Base-by-base conservation (phyloP, 2,329 filamentous ascomycete species). In the Fusarium sp. region DNA sequence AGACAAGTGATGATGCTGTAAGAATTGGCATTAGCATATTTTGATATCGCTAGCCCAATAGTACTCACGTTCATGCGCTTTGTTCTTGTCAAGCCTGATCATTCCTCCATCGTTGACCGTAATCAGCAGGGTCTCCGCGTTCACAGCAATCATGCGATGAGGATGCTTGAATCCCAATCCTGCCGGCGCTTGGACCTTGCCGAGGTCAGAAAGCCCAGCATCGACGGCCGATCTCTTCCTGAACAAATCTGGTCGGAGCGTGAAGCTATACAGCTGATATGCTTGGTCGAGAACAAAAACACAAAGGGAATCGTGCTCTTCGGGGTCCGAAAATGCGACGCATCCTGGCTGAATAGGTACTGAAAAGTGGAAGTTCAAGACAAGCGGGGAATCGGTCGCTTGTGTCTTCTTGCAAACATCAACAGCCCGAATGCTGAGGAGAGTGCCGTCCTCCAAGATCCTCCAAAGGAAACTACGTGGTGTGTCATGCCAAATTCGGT, bases 391-490 rank as follows among this genome's bases (percentile, higher is more conserved):
- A 82, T 97, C 94, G 47, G 86, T 83, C 28, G 90, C 88, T 75
- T 86, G 88, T 69, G 87, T 87, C 74, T 87, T 89, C 84, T 89
- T 95, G 80, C 90, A 92, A 74, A 98, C 84, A 82, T 99, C 96
- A 68, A 94, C 90, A 44, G 91, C 91, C 79, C 94, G 93, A 57
- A 99, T 87, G 83, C 96, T 96, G 76, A 99, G 87, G 71, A 94
- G 86, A 75, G 89, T 93, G 78, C 91, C 90, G 77, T 94, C 91
- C 79, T 97, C 93, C 69, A 98, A 84, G 43, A 98, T 88, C 76
- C 96, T 90, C 96, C 96, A 99, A 53, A 97, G 88, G 80, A 98
- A 97, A 82, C 90, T 94, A 79, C 93, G 91, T 43, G 96, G 96
- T 72, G 92, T 91, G 72, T 89, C 86, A 79, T 93, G 90, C 81